Conservation (phyloP, 2,329 filamentous ascomycete species). For the Colletotrichum limetticola region DNA sequence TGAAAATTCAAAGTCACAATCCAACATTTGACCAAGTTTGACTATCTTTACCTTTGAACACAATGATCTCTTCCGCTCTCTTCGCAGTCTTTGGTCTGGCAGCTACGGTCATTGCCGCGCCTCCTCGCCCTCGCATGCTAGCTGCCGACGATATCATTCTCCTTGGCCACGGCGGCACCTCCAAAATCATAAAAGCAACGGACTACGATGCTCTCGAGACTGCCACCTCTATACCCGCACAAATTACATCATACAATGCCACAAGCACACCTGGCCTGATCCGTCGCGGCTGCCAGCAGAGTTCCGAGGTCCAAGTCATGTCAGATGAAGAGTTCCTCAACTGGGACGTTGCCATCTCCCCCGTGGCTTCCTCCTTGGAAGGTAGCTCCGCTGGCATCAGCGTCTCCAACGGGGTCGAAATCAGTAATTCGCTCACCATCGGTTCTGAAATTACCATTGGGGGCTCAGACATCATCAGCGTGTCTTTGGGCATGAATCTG, state of each 20-base stretch:
- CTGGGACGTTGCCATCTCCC: slow-evolving; percentile 51
- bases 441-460: slow-evolving; percentile 38
- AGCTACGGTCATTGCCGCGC: background rate
- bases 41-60: background rate
- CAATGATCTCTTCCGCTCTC: background rate
- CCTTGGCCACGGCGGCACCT: slow-evolving; percentile 37
- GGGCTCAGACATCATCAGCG: slow-evolving; percentile 32
- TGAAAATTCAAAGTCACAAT: too few relatives aligned
- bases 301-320: slow-evolving; percentile 39
- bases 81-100: slow-evolving; percentile 9
- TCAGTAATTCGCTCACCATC: slow-evolving; percentile 44
- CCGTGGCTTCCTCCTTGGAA: slow-evolving; percentile 44
- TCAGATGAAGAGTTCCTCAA: slow-evolving; percentile 46
- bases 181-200: slow-evolving; percentile 40
- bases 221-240: background rate
- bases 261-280: background rate
- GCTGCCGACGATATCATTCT: slow-evolving; percentile 40
- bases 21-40: background rate
- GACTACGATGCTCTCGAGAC: slow-evolving; percentile 33
- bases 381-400: slow-evolving; percentile 40
- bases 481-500: slow-evolving; percentile 39
- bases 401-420: slow-evolving; percentile 43
- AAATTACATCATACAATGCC: background rate
- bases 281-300: slow-evolving; percentile 35
- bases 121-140: slow-evolving; percentile 7